These are phyloP conservation scores for Jackrogersella minutella DNA, from an alignment of 495 filamentous ascomycete genomes.

Conservation along the genomic window DNA sequence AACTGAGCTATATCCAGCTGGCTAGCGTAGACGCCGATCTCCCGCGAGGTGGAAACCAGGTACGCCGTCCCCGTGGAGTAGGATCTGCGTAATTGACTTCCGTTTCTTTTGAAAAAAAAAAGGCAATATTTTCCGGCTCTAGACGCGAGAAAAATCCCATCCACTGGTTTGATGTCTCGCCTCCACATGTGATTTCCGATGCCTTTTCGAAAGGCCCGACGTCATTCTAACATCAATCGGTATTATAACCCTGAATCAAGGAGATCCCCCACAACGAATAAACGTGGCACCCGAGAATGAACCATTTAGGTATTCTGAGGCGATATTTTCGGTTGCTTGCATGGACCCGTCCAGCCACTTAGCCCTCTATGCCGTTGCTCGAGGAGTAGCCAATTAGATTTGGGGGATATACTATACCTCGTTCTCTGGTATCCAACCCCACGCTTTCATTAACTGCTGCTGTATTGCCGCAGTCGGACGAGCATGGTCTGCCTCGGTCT, in stretches of 20 bases:
- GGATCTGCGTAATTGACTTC: conserved; percentile 7
- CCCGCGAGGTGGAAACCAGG: conserved; percentile 22
- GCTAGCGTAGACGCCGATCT: conserved; percentile 16
- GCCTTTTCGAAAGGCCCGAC: neutral
- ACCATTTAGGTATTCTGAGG: conserved; percentile 21
- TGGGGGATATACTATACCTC: conserved; percentile 6
- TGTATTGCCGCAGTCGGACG: conserved; percentile 55
- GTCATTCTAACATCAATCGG: conserved; percentile 20
- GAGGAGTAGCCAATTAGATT: neutral
- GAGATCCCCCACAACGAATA: conserved; percentile 5
- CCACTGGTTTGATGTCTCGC: neutral
- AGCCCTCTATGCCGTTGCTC: neutral
- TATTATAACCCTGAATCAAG: conserved; percentile 11
- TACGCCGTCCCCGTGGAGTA: conserved; percentile 7
- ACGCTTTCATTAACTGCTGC: conserved; percentile 49
- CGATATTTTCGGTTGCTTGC: conserved; percentile 2
- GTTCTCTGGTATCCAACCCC: conserved; percentile 46
- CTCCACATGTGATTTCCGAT: neutral
- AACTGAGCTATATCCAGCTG: conserved; percentile 16
- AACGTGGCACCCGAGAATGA: neutral
- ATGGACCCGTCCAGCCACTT: neutral
- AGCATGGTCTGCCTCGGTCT: conserved; percentile 55
- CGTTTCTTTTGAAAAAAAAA: conserved; percentile 15
- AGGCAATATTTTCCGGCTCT: conserved; percentile 28
- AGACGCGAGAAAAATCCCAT: neutral